A percentile compares a stretch with the other conserved stretches of the same genome.
These are phyloP conservation scores for Calonectria montana DNA, from an alignment of 2,329 filamentous ascomycete genomes.

Conservation along the genomic window DNA sequence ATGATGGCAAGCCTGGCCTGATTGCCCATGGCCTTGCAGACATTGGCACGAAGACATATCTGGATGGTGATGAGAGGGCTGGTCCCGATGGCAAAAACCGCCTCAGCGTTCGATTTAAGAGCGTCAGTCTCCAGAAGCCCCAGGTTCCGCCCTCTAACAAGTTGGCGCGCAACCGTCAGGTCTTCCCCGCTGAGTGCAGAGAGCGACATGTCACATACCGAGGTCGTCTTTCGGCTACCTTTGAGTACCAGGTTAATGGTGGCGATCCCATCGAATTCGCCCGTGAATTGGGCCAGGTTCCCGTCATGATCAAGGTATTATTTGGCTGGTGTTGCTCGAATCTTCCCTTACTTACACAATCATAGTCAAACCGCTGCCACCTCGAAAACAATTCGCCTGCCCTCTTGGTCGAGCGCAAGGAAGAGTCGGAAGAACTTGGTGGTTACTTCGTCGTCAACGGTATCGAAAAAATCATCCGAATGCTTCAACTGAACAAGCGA, in stretches of 20 bases:
- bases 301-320: constrained; percentile 89
- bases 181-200: constrained; percentile 92
- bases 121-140: constrained; percentile 85
- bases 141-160: constrained; percentile 86
- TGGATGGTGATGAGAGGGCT: constrained; percentile 81
- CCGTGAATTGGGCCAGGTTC: constrained; percentile 87
- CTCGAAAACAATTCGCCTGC: constrained; percentile 87
- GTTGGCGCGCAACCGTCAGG: constrained; percentile 83
- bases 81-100: constrained; percentile 74
- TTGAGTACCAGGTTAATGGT: constrained; percentile 90
- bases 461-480: constrained; percentile 94
- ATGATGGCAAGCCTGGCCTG: constrained; percentile 68
- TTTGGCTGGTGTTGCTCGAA: not conserved
- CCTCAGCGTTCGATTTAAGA: constrained; percentile 81
- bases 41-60: constrained; percentile 88
- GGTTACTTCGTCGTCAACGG: constrained; percentile 99
- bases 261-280: constrained; percentile 85
- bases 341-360: constrained; percentile 27
- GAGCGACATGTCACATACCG: constrained; percentile 93
- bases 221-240: constrained; percentile 83
- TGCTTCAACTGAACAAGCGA: constrained; percentile 88
- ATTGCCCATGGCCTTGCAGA: constrained; percentile 83
- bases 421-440: constrained; percentile 95
- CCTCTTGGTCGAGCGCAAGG: constrained; percentile 85
- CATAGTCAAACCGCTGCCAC: constrained; percentile 88